A percentile compares a stretch with the other conserved stretches of the same genome.
phyloP scores from a whole-genome alignment of 768 basidiomycete genomes.

The Chalciporus chontae region DNA sequence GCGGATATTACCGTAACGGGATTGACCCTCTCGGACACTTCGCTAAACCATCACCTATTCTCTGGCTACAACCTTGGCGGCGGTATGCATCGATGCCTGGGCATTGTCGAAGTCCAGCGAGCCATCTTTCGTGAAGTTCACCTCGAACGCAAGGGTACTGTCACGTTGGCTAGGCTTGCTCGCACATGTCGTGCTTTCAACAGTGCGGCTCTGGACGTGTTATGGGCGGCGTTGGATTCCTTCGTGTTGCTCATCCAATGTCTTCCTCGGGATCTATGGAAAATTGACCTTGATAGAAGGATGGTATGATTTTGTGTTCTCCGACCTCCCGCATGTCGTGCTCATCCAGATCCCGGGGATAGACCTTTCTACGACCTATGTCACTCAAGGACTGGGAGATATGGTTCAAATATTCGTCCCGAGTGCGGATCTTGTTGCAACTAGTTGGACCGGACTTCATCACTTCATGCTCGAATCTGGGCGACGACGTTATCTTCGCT shows the following conservation, averaged over 20 bases:
- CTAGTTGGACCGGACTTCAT: background rate
- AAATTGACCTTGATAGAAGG: conserved; percentile 4
- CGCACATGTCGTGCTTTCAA: conserved; percentile 25
- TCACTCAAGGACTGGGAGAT: conserved; percentile 25
- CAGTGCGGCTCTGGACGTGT: conserved; percentile 19
- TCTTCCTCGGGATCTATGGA: conserved; percentile 30
- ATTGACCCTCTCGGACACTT: background rate
- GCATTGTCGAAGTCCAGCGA: conserved; percentile 26
- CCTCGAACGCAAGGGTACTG: background rate
- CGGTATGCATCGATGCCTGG: conserved; percentile 25
- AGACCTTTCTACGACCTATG: conserved; percentile 26
- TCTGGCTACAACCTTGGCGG: background rate
- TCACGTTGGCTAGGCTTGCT: conserved; percentile 20
- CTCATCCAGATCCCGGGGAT: conserved; percentile 4
- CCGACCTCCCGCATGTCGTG: background rate
- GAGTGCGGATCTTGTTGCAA: conserved; percentile 15
- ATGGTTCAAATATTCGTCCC: conserved; percentile 25
- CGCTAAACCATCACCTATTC: background rate
- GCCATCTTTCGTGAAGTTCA: conserved; percentile 20
- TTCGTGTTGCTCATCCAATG: conserved; percentile 21
- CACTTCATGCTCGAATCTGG: conserved; percentile 3
- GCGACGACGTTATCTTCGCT: conserved; percentile 23
- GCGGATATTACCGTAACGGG: too few species aligned
- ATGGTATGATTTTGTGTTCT: conserved; percentile 10
- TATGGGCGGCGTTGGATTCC: conserved; percentile 22